A percentile compares a stretch with the other conserved stretches of the same genome.
Evolutionary conservation across 2,329 filamentous ascomycete genomes (phyloP).

Genomic region (Dactylellina parvicollis): DNA sequence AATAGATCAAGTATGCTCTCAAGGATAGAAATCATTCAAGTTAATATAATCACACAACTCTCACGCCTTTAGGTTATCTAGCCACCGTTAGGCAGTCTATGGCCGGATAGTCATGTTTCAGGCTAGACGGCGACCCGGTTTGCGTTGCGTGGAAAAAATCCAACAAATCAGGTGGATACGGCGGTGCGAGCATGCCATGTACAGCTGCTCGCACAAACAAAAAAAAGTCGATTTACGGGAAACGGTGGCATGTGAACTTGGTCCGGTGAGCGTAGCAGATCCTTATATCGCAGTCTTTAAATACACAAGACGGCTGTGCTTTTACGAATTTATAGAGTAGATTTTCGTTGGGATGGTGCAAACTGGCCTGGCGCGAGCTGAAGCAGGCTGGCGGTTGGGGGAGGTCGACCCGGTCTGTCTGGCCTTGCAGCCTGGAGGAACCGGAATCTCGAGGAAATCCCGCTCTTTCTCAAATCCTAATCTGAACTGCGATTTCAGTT

Average conservation of each 20-base stretch:
- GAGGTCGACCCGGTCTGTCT: neutral
- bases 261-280: conserved; percentile 27
- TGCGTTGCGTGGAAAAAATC: conserved; percentile 26
- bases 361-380: neutral
- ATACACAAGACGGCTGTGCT: conserved; percentile 11
- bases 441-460: neutral
- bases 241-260: conserved; percentile 26
- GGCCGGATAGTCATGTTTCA: neutral
- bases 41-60: too few species aligned
- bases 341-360: conserved; percentile 1
- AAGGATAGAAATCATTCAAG: too few species aligned
- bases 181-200: conserved; percentile 12
- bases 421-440: neutral
- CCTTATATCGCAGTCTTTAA: conserved; percentile 35
- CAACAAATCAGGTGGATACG: conserved; percentile 46
- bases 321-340: neutral
- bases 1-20: too few species aligned
- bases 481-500: neutral
- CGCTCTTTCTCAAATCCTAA: neutral
- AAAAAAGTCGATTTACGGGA: neutral
- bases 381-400: too few species aligned
- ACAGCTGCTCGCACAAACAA: neutral
- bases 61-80: too few species aligned
- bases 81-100: too few species aligned
- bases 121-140: neutral